Evolutionary conservation across 768 basidiomycete species (phyloP), one percentile per base, ranked within the genome.

Genomic region (Collybia sp.): DNA sequence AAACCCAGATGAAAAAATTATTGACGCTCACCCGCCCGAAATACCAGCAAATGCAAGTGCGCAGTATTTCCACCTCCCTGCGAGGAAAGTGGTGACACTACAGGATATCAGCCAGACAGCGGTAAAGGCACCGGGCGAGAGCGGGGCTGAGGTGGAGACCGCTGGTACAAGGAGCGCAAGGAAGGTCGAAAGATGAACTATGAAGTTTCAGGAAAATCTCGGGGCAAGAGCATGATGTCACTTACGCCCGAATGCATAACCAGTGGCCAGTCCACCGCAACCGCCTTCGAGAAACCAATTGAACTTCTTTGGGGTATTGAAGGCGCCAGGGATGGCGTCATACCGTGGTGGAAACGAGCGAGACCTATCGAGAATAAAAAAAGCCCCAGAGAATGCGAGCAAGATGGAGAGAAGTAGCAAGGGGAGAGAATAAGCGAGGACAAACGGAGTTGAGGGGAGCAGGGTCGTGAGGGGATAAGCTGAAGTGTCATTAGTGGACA

Each of bases 281-380:
- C 84, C 84, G 38, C 84, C 83, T 57, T 77, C 78, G 9, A 85
- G 60, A 9, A 66, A 55, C 58, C 68, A 77, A 25, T 49, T 58
- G 19, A 64, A 56, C n/a, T 51, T 59, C 53, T 61, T 62, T 36
- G 51, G 43, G 30, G 49, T 44, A 32, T 71, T 64, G 44, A 68
- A 63, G 30, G 59, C 50, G 20, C 69, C 65, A 44, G 62, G 53
- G 46, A 68, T 55, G n/a, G 64, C 49, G 40, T 61, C 65, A 52
- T 65, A 63, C 6, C 63, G 61, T 31, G 77, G 70, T 0, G 75
- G 65, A 54, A 88, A 85, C 6, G 77, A 72, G 33, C 81, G 75
- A 16, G 83, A 79, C 34, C 85, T 80, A 57, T 86, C 83, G 41
- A 88, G 73, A 13, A 76, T 85, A 16, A 86, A 66, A 60, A 88